A percentile compares a stretch with the other conserved stretches of the same genome.
Evolutionary conservation across 2,329 filamentous ascomycete genomes (phyloP).

Genomic region (Aaosphaeria pasadenensis): DNA sequence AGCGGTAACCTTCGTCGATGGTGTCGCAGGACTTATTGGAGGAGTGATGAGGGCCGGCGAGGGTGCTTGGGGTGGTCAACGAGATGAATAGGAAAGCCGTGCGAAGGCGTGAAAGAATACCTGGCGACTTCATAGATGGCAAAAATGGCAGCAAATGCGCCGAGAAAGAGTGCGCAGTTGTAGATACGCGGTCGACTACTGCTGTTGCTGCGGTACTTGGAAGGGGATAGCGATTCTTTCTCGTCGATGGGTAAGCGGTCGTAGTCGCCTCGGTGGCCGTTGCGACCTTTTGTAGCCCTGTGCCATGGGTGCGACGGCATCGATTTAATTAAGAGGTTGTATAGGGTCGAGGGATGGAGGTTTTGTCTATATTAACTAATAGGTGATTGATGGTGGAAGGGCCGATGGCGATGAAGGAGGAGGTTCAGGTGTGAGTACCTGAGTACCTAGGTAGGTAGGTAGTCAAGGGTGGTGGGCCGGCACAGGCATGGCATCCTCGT

Average conservation of each 20-base stretch:
- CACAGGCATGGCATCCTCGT: no score
- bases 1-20: slow-evolving; percentile 59
- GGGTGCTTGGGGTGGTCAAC: slow-evolving; percentile 17
- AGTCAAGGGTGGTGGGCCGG: no score
- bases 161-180: slow-evolving; percentile 12
- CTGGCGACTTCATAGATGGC: slow-evolving; percentile 21
- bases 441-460: no score
- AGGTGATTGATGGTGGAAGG: no score
- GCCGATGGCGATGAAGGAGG: no score
- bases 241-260: slow-evolving; percentile 27
- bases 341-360: no score
- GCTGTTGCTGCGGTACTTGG: slow-evolving; percentile 11
- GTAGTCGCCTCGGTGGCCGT: slow-evolving; percentile 11
- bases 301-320: slow-evolving; percentile 14
- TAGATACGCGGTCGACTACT: slow-evolving; percentile 2
- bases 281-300: slow-evolving; percentile 18
- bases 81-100: slow-evolving; percentile 3
- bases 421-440: no score
- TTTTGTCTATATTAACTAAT: no score
- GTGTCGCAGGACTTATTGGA: slow-evolving; percentile 48
- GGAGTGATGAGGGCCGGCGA: slow-evolving; percentile 4
- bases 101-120: slow-evolving; percentile 11
- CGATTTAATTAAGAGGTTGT: no score
- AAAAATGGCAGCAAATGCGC: slow-evolving; percentile 14
- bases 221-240: slow-evolving; percentile 18